phyloP scores from a whole-genome alignment of 2,329 filamentous ascomycete species.

The Aurifilum marmelostoma region DNA sequence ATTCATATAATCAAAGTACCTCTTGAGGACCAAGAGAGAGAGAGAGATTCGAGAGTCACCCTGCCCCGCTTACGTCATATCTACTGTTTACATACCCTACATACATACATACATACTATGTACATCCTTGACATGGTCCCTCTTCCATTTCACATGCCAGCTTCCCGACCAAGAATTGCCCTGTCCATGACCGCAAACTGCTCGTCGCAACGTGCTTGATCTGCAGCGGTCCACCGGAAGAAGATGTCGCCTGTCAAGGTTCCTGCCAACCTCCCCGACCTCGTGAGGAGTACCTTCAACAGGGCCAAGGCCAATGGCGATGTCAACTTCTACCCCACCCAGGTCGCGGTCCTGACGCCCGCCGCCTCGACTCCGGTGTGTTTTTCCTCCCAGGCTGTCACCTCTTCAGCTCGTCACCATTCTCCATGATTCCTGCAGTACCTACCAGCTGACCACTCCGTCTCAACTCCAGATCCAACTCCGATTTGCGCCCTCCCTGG shows the following conservation, averaged over 20 bases:
- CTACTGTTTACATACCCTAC: too few relatives aligned
- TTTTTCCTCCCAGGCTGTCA: neutral
- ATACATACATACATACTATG: too few relatives aligned
- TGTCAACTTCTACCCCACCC: slow-evolving; percentile 57
- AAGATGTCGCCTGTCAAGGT: slow-evolving; percentile 46
- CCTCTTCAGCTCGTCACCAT: neutral
- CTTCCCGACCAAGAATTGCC: neutral
- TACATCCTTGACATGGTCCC: neutral
- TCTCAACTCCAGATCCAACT: slow-evolving; percentile 64
- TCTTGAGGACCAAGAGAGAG: too few relatives aligned
- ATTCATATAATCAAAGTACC: neutral
- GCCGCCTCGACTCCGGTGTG: slow-evolving; percentile 49
- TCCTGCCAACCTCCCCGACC: slow-evolving; percentile 52
- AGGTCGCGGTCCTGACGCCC: slow-evolving; percentile 52
- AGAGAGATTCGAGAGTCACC: too few relatives aligned
- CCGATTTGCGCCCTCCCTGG: slow-evolving; percentile 70
- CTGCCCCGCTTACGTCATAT: slow-evolving; percentile 23
- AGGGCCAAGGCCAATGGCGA: slow-evolving; percentile 53
- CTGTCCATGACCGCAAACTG: neutral
- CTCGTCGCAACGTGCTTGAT: neutral
- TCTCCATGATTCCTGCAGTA: too few relatives aligned
- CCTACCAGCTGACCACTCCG: neutral
- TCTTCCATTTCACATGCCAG: slow-evolving; percentile 11
- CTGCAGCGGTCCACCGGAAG: neutral
- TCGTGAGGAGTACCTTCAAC: slow-evolving; percentile 54